Conservation (phyloP, 345 rosid genomes). For the Limnanthes douglasii region DNA sequence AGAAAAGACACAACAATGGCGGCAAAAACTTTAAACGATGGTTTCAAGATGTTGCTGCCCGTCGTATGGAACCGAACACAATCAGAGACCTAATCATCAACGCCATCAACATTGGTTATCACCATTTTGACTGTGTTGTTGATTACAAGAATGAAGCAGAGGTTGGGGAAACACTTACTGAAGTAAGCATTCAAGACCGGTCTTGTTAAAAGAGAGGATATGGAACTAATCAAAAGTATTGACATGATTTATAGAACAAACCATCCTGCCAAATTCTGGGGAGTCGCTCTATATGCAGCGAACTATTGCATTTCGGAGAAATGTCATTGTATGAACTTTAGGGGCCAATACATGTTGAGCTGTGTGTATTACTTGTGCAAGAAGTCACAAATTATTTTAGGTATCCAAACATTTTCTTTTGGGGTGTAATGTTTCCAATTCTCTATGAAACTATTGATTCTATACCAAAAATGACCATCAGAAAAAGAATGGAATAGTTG, state of each 20-base stretch:
- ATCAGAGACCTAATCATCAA: slow-evolving; percentile 49
- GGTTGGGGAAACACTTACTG: slow-evolving; percentile 64
- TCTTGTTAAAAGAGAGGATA: slow-evolving; percentile 72
- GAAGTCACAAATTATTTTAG: too few relatives aligned
- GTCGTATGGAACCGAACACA: slow-evolving; percentile 62
- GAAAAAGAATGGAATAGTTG: too few relatives aligned
- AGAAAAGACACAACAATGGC: slow-evolving; percentile 22
- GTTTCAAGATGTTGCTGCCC: slow-evolving; percentile 74
- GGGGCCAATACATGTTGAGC: too few relatives aligned
- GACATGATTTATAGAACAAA: slow-evolving; percentile 57
- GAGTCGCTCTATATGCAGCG: slow-evolving; percentile 64
- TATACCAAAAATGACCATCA: too few relatives aligned
- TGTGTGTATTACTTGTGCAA: too few relatives aligned
- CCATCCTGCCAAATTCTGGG: slow-evolving; percentile 78
- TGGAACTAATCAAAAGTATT: slow-evolving; percentile 38
- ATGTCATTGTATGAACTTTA: too few relatives aligned
- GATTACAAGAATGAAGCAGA: slow-evolving; percentile 60
- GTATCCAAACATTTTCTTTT: too few relatives aligned
- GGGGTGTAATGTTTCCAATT: too few relatives aligned
- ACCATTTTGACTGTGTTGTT: slow-evolving; percentile 91
- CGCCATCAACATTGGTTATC: slow-evolving; percentile 76
- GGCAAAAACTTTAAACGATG: slow-evolving; percentile 51
- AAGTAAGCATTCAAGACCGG: slow-evolving; percentile 44
- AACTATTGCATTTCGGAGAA: too few relatives aligned
- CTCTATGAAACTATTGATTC: too few relatives aligned